Conservation (phyloP, 192 early-diverging fungal genomes). For the Pecoramyces ruminantium region DNA sequence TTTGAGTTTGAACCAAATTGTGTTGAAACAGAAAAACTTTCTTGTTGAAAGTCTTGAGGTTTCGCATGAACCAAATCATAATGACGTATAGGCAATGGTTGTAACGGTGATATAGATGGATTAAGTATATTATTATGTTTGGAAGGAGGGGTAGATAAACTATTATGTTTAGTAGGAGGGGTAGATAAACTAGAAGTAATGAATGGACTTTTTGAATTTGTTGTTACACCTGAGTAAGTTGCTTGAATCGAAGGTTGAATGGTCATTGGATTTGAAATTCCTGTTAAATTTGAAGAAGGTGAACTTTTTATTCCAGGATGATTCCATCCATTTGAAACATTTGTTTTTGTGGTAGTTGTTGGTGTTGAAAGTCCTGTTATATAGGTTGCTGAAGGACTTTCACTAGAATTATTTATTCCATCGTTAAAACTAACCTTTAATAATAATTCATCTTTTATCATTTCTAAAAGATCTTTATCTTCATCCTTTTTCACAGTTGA, state of each 20-base stretch:
- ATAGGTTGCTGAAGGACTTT: background rate
- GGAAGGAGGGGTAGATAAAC: background rate
- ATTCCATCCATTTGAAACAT: background rate
- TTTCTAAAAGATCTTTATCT: background rate
- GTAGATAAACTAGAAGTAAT: background rate
- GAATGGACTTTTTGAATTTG: background rate
- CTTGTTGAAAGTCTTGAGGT: background rate
- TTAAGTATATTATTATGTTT: background rate
- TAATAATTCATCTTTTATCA: background rate
- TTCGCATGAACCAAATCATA: background rate
- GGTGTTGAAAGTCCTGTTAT: background rate
- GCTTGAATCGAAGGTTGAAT: background rate
- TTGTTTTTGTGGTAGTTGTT: background rate
- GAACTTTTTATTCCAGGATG: background rate
- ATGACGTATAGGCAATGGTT: background rate
- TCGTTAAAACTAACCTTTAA: background rate
- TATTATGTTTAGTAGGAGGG: background rate
- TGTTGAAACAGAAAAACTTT: background rate
- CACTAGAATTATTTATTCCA: background rate
- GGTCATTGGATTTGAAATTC: background rate
- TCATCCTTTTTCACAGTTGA: no score
- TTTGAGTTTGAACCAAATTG: background rate
- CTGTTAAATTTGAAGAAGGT: background rate
- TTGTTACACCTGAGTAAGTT: background rate
- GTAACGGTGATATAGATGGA: background rate